A percentile compares a stretch with the other conserved stretches of the same genome.
These are phyloP conservation scores for grape (Vitis vinifera) DNA, from an alignment of 164 flowering plant genomes.

Conservation along the genomic window DNA sequence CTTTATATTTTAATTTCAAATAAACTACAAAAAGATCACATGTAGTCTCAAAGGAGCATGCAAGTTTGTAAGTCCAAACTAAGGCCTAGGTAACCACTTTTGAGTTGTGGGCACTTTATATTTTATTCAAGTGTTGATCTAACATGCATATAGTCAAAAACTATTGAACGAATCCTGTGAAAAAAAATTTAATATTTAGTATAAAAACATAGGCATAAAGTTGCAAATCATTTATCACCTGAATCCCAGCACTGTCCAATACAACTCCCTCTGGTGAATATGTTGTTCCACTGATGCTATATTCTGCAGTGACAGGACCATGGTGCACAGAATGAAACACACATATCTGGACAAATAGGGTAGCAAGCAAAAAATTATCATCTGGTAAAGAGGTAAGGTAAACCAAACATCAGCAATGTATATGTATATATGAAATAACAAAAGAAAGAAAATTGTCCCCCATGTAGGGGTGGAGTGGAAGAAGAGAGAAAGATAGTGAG, in stretches of 20 bases:
- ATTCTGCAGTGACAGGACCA: constrained; percentile 63
- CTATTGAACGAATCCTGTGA: neutral
- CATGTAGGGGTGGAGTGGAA: too few relatives aligned
- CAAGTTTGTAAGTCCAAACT: too few relatives aligned
- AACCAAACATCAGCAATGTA: too few relatives aligned
- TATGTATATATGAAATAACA: neutral
- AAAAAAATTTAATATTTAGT: neutral
- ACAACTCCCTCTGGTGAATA: constrained; percentile 90
- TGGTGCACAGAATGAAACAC: constrained; percentile 60
- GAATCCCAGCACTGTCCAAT: constrained; percentile 58
- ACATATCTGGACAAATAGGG: constrained; percentile 58
- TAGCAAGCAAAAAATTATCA: neutral
- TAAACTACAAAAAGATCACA: too few relatives aligned
- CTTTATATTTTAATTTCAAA: too few relatives aligned
- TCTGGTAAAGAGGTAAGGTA: too few relatives aligned
- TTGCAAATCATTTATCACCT: constrained; percentile 41
- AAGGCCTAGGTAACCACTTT: too few relatives aligned
- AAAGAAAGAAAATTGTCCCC: neutral
- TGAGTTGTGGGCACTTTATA: too few relatives aligned
- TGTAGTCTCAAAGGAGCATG: too few relatives aligned
- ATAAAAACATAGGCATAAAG: neutral
- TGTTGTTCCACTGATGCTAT: constrained; percentile 82
- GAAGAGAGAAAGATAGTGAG: too few relatives aligned
- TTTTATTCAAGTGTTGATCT: too few relatives aligned
- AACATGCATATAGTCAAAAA: neutral